These are phyloP conservation scores for Arachis hypogaea DNA, from an alignment of 306 rosid genomes.

Conservation along the genomic window DNA sequence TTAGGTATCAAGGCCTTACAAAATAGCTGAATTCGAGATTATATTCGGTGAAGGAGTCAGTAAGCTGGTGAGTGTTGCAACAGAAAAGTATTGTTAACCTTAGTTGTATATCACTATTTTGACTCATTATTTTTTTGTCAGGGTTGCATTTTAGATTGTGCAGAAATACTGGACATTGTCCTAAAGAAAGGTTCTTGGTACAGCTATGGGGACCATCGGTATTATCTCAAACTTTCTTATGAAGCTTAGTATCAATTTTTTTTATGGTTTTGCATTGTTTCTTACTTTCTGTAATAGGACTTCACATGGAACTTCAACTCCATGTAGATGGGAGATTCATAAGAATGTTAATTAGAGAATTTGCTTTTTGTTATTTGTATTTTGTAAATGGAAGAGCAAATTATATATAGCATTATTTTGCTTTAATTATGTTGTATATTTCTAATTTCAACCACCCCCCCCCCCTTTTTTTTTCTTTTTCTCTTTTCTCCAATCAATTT, in stretches of 20 bases:
- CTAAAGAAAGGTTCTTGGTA: conserved; percentile 95
- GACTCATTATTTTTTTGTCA: conserved; percentile 50
- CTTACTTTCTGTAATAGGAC: conserved; percentile 9
- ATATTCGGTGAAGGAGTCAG: conserved; percentile 93
- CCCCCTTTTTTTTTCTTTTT: too few relatives aligned
- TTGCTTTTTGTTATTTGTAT: neutral
- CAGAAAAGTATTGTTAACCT: conserved; percentile 21
- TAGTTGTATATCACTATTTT: conserved; percentile 31
- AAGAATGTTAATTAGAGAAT: neutral
- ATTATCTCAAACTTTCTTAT: conserved; percentile 37
- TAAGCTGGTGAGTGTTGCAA: conserved; percentile 66
- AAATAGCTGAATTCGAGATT: conserved; percentile 94
- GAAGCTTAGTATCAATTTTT: conserved; percentile 30
- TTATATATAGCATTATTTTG: neutral
- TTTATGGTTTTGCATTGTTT: conserved; percentile 20
- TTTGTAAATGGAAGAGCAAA: neutral
- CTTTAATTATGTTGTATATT: too few relatives aligned
- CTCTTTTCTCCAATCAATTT: too few relatives aligned
- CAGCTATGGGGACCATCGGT: conserved; percentile 94
- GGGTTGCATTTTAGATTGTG: conserved; percentile 98
- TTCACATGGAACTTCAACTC: neutral
- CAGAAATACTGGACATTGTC: conserved; percentile 82
- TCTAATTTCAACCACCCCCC: too few relatives aligned
- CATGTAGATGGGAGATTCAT: neutral
- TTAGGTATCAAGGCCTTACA: conserved; percentile 98